These are phyloP conservation scores for Globisporangium paroecandrum DNA, from an alignment of 352 stramenopile species.

Conservation along the genomic window DNA sequence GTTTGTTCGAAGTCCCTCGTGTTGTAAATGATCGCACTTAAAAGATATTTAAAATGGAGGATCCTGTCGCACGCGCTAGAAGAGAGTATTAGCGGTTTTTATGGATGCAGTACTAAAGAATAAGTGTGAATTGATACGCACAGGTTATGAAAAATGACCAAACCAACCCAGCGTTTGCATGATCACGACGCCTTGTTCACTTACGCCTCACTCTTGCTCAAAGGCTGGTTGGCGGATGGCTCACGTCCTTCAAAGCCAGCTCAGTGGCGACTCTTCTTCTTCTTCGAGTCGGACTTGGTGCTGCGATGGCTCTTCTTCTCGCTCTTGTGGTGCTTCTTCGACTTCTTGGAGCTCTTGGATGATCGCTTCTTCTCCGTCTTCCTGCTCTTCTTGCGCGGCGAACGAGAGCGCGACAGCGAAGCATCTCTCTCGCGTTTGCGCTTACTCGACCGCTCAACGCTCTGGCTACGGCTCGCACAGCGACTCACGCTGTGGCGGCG, in stretches of 20 bases:
- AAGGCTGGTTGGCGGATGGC: background rate
- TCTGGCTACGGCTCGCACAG: slow-evolving; percentile 18
- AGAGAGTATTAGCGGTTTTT: background rate
- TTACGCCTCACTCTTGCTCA: background rate
- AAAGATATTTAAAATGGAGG: slow-evolving; percentile 8
- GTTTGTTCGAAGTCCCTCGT: background rate
- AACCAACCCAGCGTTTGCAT: background rate
- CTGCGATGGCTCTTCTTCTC: slow-evolving; percentile 28
- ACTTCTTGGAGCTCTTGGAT: slow-evolving; percentile 29
- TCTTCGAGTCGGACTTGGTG: slow-evolving; percentile 24
- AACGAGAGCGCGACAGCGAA: slow-evolving; percentile 9
- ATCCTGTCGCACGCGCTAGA: background rate
- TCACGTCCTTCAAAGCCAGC: background rate
- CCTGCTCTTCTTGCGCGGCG: slow-evolving; percentile 29
- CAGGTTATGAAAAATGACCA: background rate
- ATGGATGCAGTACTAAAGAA: background rate
- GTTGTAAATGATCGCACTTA: background rate
- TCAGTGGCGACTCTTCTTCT: slow-evolving; percentile 13
- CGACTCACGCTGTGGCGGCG: slow-evolving; percentile 18
- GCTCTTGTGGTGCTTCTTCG: slow-evolving; percentile 48
- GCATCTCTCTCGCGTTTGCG: slow-evolving; percentile 6
- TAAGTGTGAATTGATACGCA: background rate
- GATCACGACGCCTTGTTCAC: background rate
- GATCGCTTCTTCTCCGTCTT: slow-evolving; percentile 24
- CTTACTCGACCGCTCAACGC: slow-evolving; percentile 5